Evolutionary conservation across 805 yeast species (phyloP), one percentile per base, ranked within the genome.

Genomic region (Schwanniomyces vanrijiae): DNA sequence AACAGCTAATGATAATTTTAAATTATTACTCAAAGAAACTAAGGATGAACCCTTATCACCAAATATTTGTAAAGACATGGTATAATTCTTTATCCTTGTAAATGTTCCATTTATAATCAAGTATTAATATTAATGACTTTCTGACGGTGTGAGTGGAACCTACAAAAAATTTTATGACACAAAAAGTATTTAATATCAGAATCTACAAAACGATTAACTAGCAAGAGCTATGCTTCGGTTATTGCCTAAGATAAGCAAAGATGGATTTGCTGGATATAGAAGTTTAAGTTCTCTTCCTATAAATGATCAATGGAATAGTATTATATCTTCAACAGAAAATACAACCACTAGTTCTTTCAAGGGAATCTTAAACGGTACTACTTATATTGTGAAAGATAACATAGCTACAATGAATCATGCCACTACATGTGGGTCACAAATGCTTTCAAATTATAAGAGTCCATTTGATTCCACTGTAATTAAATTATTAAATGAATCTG

Each of bases 381-480:
- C 51, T 2, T 59, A 46, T 37, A 45, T 58, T 2, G 61, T 53
- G 7, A 95, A 94, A 58, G 98, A 92, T 66, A 90, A 90, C 61
- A 84, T 91, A 42, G 80, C 82, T 37, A 60, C 97, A 0, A 66
- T 60, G 6, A 76, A 75, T 10, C 76, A 77, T 37, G 80, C 86
- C 1, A 88, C 97, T 0, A 87, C 96, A 0, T 88, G 97, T 56
- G 86, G 86, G 0, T 91, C 98, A 0, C 62, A 68, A 34, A 80
- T 86, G 31, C 73, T 94, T 7, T 48, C 60, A 3, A 65, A 68
- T 34, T 94, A 86, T 61, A 58, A 54, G 2, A 82, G 96, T 19
- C 98, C 98, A 1, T 91, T 78, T 60, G 82, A 87, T 51, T 87
- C 97, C 10, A 88, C 97, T 0, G 87, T 84, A 2, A 81, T 81